Evolutionary conservation across 768 basidiomycete species (phyloP), one percentile per base, ranked within the genome.

Genomic region (Suillus fuscotomentosus): DNA sequence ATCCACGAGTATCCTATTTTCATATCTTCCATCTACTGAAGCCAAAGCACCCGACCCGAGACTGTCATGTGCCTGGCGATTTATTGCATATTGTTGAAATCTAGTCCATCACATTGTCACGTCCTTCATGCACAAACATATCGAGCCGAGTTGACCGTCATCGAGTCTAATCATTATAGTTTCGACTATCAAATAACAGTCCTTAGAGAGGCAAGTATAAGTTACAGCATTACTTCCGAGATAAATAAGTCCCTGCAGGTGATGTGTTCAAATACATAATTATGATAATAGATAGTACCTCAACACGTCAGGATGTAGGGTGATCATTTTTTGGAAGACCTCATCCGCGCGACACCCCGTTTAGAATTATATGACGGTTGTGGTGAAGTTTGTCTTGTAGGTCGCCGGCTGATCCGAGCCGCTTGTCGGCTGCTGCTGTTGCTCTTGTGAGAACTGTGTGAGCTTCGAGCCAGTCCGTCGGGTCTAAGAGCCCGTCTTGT

Each of bases 281-380:
- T 54, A 54, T 54, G 20, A 36, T 54, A 62, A 61, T 43, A 62
- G 36, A 63, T 62, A 59, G 24, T 34, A 22, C 62, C 38, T 31
- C 13, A 2, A 31, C 31, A 9, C 45, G 55, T 42, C 55, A 60
- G n/a, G 10, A 67, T 27, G 11, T 24, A 17, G 36, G 13, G 8
- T 14, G 24, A 57, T 66, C 41, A 60, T 48, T 56, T 56, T 34
- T 20, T 24, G 34, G 34, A 47, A 27, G 48, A 45, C 42, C 47
- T 48, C 42, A 17, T 42, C 42, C 54, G 68, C 57, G 64, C 47
- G 55, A 47, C 51, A 43, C 45, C 48, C 53, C 57, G 17, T 42
- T 67, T 69, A 70, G 63, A 66, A 47, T 53, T 60, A 24, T 69
- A 14, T 22, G 70, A 72, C 8, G 54, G 38, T 42, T 74, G 70